Conservation (phyloP, 257 asterid genomes). For the Orobanche coerulescens region DNA sequence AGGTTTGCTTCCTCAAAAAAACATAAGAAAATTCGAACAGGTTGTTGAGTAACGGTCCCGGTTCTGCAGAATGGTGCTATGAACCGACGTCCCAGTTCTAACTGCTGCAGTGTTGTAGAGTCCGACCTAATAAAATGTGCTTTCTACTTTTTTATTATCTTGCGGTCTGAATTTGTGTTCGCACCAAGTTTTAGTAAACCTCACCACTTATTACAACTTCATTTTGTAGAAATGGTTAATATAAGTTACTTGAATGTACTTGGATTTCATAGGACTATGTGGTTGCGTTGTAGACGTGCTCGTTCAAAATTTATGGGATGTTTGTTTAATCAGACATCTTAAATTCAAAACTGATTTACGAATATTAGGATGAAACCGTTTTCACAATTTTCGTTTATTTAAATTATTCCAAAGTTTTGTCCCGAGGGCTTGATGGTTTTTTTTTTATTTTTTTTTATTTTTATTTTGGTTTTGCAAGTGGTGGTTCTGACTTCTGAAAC, state of each 20-base stretch:
- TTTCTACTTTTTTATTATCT: background rate
- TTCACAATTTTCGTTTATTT: background rate
- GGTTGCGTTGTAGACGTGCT: too few relatives aligned
- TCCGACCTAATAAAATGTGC: background rate
- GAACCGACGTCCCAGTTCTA: too few relatives aligned
- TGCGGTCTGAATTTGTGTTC: background rate
- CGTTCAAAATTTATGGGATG: too few relatives aligned
- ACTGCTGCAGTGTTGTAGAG: background rate
- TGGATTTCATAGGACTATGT: too few relatives aligned
- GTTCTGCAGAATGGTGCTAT: too few relatives aligned
- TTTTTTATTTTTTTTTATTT: background rate
- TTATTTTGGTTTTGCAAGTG: conserved; percentile 10
- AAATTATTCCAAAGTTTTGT: background rate
- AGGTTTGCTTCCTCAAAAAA: too few relatives aligned
- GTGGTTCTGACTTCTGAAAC: background rate
- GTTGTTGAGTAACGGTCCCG: too few relatives aligned
- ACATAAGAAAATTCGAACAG: too few relatives aligned
- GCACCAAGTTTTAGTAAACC: background rate
- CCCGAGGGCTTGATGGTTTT: background rate
- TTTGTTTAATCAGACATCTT: too few relatives aligned
- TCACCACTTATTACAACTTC: background rate
- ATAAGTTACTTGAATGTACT: background rate
- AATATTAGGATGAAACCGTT: background rate
- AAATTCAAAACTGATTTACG: background rate
- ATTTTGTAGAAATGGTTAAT: background rate